Conservation (phyloP, 495 filamentous ascomycete genomes). For the Penicillium ochrochloron region DNA sequence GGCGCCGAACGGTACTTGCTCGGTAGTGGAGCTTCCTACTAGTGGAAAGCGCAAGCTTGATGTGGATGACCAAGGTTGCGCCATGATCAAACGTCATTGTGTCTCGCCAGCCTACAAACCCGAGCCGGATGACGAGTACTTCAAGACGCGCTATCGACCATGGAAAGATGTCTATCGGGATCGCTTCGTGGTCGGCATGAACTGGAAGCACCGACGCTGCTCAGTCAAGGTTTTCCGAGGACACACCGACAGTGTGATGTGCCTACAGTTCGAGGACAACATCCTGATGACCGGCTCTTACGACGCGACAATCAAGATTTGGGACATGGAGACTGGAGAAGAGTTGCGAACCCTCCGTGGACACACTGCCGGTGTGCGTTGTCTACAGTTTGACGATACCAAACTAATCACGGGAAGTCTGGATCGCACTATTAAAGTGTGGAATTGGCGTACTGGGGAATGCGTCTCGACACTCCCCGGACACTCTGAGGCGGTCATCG, state of each 20-base stretch:
- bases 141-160: constrained; percentile 61
- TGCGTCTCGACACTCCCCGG: constrained; percentile 79
- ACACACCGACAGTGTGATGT: constrained; percentile 94
- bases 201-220: constrained; percentile 95
- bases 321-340: constrained; percentile 88
- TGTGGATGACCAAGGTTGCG: constrained; percentile 32
- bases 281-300: constrained; percentile 94
- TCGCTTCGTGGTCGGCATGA: constrained; percentile 86
- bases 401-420: constrained; percentile 86
- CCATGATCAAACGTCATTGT: constrained; percentile 45
- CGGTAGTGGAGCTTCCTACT: constrained; percentile 24
- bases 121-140: constrained; percentile 46
- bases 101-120: constrained; percentile 36
- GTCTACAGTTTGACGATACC: constrained; percentile 90
- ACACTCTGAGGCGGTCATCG: constrained; percentile 80
- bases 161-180: constrained; percentile 96
- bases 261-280: constrained; percentile 92
- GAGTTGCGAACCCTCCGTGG: constrained; percentile 82
- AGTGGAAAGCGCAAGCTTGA: constrained; percentile 48
- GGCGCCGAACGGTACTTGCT: constrained; percentile 26
- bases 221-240: constrained; percentile 80
- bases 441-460: constrained; percentile 95
- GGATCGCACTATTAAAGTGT: constrained; percentile 82
- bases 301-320: constrained; percentile 92
- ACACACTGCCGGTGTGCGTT: constrained; percentile 80